Evolutionary conservation across 192 early-diverging fungal species (phyloP), one percentile per base, ranked within the genome.

Genomic region (Umbelopsis vinacea): DNA sequence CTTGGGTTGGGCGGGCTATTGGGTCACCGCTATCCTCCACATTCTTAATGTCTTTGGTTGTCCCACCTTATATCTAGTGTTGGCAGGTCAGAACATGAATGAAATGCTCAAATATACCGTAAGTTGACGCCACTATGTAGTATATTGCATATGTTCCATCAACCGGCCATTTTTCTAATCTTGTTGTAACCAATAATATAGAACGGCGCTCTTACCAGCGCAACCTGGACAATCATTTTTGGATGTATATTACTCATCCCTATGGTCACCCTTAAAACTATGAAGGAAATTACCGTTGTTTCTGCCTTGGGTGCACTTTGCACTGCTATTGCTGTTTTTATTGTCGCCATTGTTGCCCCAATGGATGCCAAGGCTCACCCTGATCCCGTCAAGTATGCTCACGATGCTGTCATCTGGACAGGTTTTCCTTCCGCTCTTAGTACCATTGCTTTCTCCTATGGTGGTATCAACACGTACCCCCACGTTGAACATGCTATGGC

Each of bases 401-500:
- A 89, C 69, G 66, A 75, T 22, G 66, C 75, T 48, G 87, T 94
- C n/a, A 87, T 89, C 21, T 88, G 88, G 57, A 79, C 82, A 11
- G 90, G 87, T 63, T 85, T 96, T 46, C 92, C 93, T 46, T 85
- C 87, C 6, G 89, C 92, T 8, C 68, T 96, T 10, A 92, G 92
- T 4, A 92, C 92, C 0, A 91, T 96, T 77, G 86, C 89, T 22
- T 94, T 96, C 79, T 93, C 92, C 74, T 96, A 89, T 70, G 86
- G 90, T n/a, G 93, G 93, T 45, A 92, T 92, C 67, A 92, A 89
- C 17, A 90, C 91, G 4, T 95, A 94, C 76, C 91, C 93, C 33
- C 92, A 96, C 71, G 89, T 96, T 55, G 92, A 96, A 73, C 86
- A 87, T 43, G 87, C 90, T 57, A 91, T 96, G 92, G 79, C 80